Percentiles rank a stretch among this genome's conserved stretches.
phyloP scores from a whole-genome alignment of 1,284 basidiomycete species.

The Ceratobasidium sp. region DNA sequence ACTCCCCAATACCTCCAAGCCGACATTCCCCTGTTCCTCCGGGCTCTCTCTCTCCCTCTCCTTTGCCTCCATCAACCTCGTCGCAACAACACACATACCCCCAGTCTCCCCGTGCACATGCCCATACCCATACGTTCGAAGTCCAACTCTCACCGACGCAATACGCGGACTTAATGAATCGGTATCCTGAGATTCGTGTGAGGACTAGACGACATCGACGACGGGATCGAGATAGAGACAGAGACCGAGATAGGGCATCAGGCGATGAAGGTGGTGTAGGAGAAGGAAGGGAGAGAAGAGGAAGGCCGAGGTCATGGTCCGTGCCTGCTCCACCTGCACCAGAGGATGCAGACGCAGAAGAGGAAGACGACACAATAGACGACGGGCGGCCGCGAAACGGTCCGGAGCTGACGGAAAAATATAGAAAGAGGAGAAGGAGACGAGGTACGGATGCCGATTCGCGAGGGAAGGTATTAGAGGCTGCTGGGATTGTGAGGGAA shows the following conservation, averaged over 20 bases:
- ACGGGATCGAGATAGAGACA: not conserved
- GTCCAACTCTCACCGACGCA: constrained; percentile 4
- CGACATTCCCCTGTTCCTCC: not conserved
- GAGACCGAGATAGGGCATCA: not conserved
- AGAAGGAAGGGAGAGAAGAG: not conserved
- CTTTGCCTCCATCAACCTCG: not conserved
- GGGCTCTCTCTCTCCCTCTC: not conserved
- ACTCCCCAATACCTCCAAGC: not conserved
- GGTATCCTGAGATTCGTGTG: constrained; percentile 13
- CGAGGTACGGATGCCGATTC: not conserved
- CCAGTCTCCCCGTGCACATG: not conserved
- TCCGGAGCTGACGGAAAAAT: constrained; percentile 18
- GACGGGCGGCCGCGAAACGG: constrained; percentile 6
- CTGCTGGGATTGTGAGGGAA: not conserved
- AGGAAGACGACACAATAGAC: not conserved
- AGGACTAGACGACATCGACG: not conserved
- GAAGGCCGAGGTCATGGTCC: not conserved
- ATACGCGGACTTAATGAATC: not conserved
- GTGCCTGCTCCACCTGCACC: not conserved
- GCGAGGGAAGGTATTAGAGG: not conserved
- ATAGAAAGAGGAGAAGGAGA: not conserved
- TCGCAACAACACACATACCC: not conserved
- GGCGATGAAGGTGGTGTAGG: not conserved
- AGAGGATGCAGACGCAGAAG: not conserved
- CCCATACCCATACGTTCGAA: constrained; percentile 19